phyloP scores from a whole-genome alignment of 495 filamentous ascomycete species.

The Penicillium subrubescens region DNA sequence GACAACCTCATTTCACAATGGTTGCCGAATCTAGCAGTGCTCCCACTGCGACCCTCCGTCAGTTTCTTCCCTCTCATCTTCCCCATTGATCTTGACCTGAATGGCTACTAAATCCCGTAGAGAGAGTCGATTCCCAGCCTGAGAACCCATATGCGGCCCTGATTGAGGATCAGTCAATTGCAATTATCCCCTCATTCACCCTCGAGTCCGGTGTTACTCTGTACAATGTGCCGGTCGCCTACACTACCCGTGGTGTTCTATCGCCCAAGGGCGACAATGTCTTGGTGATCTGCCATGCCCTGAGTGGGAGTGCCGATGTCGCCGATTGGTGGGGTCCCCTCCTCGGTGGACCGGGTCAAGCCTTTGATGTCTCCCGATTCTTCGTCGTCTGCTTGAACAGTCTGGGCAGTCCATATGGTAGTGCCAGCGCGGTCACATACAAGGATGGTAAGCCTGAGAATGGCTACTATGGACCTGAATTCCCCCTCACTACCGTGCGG shows the following conservation, averaged over 20 bases:
- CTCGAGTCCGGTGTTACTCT: constrained; percentile 91
- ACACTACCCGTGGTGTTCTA: constrained; percentile 80
- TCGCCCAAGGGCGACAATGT: constrained; percentile 80
- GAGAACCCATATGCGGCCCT: constrained; percentile 90
- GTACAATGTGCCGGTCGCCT: constrained; percentile 88
- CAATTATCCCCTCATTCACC: constrained; percentile 83
- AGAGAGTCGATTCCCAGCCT: constrained; percentile 66
- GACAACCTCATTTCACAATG: constrained; percentile 27
- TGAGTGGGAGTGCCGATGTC: constrained; percentile 95
- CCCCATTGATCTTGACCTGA: constrained; percentile 14
- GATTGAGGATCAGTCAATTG: constrained; percentile 84
- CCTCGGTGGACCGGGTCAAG: constrained; percentile 82
- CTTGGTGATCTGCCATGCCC: constrained; percentile 95
- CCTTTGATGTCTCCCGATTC: constrained; percentile 90
- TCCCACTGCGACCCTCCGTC: constrained; percentile 40
- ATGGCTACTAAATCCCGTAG: constrained; percentile 67
- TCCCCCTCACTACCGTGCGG: constrained; percentile 89
- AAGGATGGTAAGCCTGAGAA: constrained; percentile 75
- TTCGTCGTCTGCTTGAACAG: constrained; percentile 96
- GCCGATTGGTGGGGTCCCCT: constrained; percentile 98
- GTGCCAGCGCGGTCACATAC: constrained; percentile 88
- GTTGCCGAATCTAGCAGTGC: constrained; percentile 27
- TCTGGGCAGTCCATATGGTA: constrained; percentile 94
- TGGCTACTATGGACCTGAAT: constrained; percentile 89
- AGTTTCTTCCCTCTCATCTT: constrained; percentile 33